A percentile compares a stretch with the other conserved stretches of the same genome.
phyloP scores from a whole-genome alignment of 768 basidiomycete genomes.

The Galerina sulciceps region DNA sequence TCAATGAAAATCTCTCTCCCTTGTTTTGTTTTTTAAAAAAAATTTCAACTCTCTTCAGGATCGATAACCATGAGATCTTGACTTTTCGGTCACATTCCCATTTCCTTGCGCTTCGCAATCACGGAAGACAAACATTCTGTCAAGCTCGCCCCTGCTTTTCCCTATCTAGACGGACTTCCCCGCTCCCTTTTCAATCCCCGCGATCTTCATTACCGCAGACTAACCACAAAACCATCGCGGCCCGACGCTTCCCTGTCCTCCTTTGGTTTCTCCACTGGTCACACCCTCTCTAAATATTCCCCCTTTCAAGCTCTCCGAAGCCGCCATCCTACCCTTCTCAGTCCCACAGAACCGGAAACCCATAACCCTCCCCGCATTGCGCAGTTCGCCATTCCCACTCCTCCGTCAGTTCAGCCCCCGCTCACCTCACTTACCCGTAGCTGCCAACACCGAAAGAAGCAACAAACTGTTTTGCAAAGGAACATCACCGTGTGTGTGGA shows the following conservation, averaged over 20 bases:
- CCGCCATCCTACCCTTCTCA: too few species aligned
- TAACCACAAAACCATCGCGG: neutral
- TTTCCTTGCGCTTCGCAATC: neutral
- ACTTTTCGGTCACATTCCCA: neutral
- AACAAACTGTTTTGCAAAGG: neutral
- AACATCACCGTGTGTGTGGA: neutral
- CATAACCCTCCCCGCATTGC: too few species aligned
- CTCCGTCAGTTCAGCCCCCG: neutral
- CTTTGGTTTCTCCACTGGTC: too few species aligned
- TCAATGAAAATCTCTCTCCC: neutral
- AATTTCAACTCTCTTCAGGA: neutral
- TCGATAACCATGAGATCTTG: slow-evolving; percentile 5
- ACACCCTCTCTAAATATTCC: neutral
- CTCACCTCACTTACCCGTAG: slow-evolving; percentile 5
- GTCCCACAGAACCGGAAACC: too few species aligned
- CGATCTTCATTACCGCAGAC: neutral
- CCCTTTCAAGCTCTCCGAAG: neutral
- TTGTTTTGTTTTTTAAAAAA: too few species aligned
- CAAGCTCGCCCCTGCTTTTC: too few species aligned
- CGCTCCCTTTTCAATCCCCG: neutral
- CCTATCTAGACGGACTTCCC: neutral
- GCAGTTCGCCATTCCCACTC: neutral
- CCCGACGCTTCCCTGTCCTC: neutral
- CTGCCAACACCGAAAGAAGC: slow-evolving; percentile 3
- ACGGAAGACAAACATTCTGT: neutral